A percentile compares a stretch with the other conserved stretches of the same genome.
Conservation (phyloP, 2,329 filamentous ascomycete species). For the Exophiala viscosa region DNA sequence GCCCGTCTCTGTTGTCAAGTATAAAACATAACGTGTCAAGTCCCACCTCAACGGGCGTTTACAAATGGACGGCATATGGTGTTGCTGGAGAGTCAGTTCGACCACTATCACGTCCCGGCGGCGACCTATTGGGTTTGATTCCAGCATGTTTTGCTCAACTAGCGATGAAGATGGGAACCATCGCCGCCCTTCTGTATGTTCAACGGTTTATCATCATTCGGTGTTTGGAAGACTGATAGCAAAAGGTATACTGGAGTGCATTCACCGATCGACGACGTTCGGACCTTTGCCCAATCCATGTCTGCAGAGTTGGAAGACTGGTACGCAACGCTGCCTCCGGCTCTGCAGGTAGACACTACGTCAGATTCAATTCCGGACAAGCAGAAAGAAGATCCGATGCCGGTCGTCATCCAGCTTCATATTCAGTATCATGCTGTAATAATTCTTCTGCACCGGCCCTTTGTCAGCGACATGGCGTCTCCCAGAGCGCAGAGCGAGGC, state of each 20-base stretch:
- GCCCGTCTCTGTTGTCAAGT: too few species aligned
- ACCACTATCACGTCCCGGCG: too few species aligned
- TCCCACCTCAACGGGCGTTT: not conserved
- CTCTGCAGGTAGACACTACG: not conserved
- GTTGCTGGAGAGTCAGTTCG: not conserved
- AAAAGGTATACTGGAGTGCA: too few species aligned
- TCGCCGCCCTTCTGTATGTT: slow-evolving; percentile 1
- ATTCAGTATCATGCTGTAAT: slow-evolving; percentile 1
- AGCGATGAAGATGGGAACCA: slow-evolving; percentile 3
- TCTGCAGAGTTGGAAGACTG: slow-evolving; percentile 2
- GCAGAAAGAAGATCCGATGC: too few species aligned
- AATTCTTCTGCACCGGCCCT: slow-evolving; percentile 2
- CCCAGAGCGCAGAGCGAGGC: not conserved
- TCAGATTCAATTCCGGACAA: too few species aligned
- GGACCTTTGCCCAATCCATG: too few species aligned
- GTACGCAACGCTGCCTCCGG: not conserved
- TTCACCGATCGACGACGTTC: too few species aligned
- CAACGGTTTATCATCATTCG: not conserved
- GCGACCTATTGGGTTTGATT: not conserved
- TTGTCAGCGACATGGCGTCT: too few species aligned
- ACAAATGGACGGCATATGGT: slow-evolving; percentile 2
- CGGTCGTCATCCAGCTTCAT: not conserved
- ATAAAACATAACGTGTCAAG: too few species aligned
- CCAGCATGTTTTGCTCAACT: slow-evolving; percentile 1
- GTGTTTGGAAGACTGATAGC: not conserved